A percentile compares a stretch with the other conserved stretches of the same genome.
Conservation (phyloP, 768 basidiomycete genomes). For the Scleroderma bovista region DNA sequence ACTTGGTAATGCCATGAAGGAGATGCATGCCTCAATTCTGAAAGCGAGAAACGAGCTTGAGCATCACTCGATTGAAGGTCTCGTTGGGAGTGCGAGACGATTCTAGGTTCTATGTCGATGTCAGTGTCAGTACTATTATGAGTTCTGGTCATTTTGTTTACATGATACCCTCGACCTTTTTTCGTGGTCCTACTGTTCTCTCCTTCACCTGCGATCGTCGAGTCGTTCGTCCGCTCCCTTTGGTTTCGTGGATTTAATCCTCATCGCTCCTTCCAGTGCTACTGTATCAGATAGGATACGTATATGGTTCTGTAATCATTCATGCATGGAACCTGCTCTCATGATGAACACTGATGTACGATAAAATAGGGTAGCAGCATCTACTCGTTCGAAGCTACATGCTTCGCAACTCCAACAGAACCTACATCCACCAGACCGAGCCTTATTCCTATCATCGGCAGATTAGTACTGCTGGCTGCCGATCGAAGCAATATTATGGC, state of each 20-base stretch:
- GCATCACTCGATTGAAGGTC: constrained; percentile 91
- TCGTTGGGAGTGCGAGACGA: constrained; percentile 46
- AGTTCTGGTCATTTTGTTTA: no score
- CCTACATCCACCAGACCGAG: no score
- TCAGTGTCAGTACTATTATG: no score
- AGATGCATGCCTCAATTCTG: constrained; percentile 88
- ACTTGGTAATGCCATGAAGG: constrained; percentile 94
- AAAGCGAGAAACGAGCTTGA: constrained; percentile 96
- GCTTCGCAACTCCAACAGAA: no score
- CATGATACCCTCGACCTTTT: no score
- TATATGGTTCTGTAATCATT: not conserved
- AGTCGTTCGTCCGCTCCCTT: not conserved
- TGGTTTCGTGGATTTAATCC: not conserved
- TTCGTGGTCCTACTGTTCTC: not conserved
- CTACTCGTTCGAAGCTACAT: no score
- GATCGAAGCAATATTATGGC: no score
- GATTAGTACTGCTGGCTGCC: no score
- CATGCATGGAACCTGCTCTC: no score
- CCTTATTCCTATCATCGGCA: no score
- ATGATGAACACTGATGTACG: no score
- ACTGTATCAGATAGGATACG: constrained; percentile 1
- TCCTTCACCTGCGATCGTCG: not conserved
- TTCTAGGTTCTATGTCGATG: constrained; percentile 43
- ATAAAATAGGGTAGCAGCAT: no score
- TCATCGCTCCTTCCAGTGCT: not conserved